Base-by-base conservation (phyloP, 306 rosid species). In the Alnus glutinosa region DNA sequence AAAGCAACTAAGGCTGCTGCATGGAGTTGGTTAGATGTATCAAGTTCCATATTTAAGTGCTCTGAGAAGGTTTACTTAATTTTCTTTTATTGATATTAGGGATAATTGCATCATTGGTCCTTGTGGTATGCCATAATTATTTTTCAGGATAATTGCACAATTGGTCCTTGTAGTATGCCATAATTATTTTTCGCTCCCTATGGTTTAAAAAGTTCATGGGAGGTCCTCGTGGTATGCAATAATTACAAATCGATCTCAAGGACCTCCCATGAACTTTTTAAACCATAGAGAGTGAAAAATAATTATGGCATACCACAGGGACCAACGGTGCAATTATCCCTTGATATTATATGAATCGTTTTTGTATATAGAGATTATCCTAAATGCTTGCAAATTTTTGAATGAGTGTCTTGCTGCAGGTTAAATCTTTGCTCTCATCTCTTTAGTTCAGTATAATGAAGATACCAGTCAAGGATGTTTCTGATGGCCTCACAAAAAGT, bases 21-120 rank as follows among this genome's bases (percentile, higher is more conserved):
- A 71, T 91, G 98, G 98, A 90, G 77, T 78, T 94, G 97, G 98
- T 78, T 85, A 80, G 85, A 89, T 82, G 86, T 89, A 75, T 82
- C 91, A 58, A 86, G 83, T 79, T 89, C 95, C 51, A 70, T 85
- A 70, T 86, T 62, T 57, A 86, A 82, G 83, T 89, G 89, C 88
- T 90, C 97, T 15, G 90, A 90, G 79, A 88, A 92, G 97, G 98
- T 95, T 82, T 63, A 47, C 49, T 81, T 71, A 71, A 73, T 75
- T 81, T 76, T 11, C 76, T 73, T 82, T 79, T 54, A 57, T 52
- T 42, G 42, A 47, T 23, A 23, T 23, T 23, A 23, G n/a, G n/a
- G n/a, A n/a, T n/a, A n/a, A n/a, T n/a, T n/a, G n/a, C n/a, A n/a
- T n/a, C n/a, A n/a, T n/a, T n/a, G n/a, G n/a, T n/a, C n/a, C n/a